Evolutionary conservation across 768 basidiomycete species (phyloP).

Genomic region (Lactifluus pinguis): DNA sequence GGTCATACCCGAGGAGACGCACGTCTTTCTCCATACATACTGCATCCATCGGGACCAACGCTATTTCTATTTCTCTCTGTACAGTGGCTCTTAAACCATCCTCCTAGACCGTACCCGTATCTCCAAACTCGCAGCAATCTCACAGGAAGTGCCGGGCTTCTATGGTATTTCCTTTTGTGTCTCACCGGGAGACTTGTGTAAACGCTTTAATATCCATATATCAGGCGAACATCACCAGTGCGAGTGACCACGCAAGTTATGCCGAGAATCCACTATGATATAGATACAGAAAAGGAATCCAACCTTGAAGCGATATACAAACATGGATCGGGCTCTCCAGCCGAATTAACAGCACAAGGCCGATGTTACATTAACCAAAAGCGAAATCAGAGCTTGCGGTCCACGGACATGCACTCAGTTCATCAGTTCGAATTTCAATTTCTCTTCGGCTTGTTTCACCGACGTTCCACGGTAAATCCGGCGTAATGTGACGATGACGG

Average conservation of each 20-base stretch:
- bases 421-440: constrained; percentile 7
- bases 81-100: neutral
- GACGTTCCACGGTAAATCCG: constrained; percentile 8
- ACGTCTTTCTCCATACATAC: too few species aligned
- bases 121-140: neutral
- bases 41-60: too few species aligned
- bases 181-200: neutral
- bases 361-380: neutral
- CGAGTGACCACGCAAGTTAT: neutral
- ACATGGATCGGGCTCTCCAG: neutral
- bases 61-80: too few species aligned
- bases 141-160: neutral
- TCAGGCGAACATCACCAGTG: neutral
- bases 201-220: neutral
- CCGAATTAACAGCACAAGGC: neutral
- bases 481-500: constrained; percentile 8
- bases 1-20: too few species aligned
- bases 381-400: neutral
- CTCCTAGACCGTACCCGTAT: neutral
- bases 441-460: constrained; percentile 12
- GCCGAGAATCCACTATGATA: constrained; percentile 1
- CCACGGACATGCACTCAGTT: constrained; percentile 6
- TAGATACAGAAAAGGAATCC: constrained; percentile 6
- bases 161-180: neutral
- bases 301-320: neutral